Evolutionary conservation across 2,329 filamentous ascomycete genomes (phyloP).

Genomic region (Colletotrichum sp.): DNA sequence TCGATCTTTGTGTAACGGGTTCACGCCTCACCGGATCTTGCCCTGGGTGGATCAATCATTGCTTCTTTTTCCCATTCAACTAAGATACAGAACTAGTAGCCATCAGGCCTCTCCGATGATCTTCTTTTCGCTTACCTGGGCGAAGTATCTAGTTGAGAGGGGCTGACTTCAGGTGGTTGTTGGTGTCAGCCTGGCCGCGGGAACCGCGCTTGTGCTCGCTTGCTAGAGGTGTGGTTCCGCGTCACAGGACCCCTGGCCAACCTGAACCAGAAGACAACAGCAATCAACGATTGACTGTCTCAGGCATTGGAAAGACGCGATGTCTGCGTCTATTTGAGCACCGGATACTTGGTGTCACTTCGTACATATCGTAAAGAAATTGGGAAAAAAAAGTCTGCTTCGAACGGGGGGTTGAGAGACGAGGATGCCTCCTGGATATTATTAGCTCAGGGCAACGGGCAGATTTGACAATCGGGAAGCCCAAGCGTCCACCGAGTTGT

Average conservation of each 20-base stretch:
- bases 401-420: neutral
- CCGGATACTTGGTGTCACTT: neutral
- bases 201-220: neutral
- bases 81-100: neutral
- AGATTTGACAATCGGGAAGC: neutral
- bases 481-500: neutral
- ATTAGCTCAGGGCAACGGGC: neutral
- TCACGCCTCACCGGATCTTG: neutral
- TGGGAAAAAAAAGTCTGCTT: neutral
- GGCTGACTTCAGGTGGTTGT: neutral
- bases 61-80: neutral
- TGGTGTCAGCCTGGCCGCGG: neutral
- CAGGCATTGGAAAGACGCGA: neutral
- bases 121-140: neutral
- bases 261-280: neutral
- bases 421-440: neutral
- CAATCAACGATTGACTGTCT: neutral
- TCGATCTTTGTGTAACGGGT: neutral
- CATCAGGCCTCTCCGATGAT: neutral
- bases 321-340: neutral
- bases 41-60: neutral
- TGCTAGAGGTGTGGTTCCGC: neutral
- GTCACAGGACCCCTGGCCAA: neutral
- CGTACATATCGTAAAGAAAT: neutral
- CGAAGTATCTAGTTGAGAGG: neutral